Evolutionary conservation across 2,329 filamentous ascomycete genomes (phyloP), one percentile per base, ranked within the genome.

Genomic region (Eutypa lata): DNA sequence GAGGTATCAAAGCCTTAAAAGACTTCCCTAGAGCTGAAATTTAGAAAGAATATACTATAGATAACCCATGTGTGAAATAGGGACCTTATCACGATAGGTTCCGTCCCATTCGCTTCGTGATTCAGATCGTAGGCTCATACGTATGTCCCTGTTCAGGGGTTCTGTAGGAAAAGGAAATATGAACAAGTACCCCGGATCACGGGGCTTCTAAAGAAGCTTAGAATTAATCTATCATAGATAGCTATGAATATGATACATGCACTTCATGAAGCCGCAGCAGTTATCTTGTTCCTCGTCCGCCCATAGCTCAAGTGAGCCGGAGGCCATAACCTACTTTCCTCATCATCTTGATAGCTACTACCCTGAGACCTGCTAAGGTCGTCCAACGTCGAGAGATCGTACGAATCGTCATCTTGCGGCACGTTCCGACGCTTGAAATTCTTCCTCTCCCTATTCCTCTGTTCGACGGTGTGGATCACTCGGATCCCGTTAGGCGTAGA

Each of bases 261-360:
- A n/a, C n/a, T n/a, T 31, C 18, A 7, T 53, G 24, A 50, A 43
- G 26, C 33, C 19, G 22, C 19, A 8, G 7, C 21, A 14, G 49
- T n/a, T 35, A 42, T 26, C 18, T 26, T 46, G 16, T 31, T 31
- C 26, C 43, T 38, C 7, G 40, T 45, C 7, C 19, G 33, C 28
- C 33, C 37, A 37, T 21, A 10, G 16, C 18, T 49, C n/a, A 50
- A 22, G 3, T 50, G 47, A 8, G 43, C 35, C 18, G 40, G 42
- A 19, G 49, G 43, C 56, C 56, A 57, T 14, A 58, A 33, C 38
- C 49, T 40, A 3, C 54, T 52, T 22, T 58, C 56, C 24, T 58
- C 26, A 31, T 31, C 26, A 10, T 57, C 54, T 10, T 50, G 48
- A 14, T 31, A 37, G 7, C 24, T 48, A 14, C 48, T 52, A 10